A percentile compares a stretch with the other conserved stretches of the same genome.
phyloP scores from a whole-genome alignment of 768 basidiomycete genomes.

The Lactifluus subvellereus region DNA sequence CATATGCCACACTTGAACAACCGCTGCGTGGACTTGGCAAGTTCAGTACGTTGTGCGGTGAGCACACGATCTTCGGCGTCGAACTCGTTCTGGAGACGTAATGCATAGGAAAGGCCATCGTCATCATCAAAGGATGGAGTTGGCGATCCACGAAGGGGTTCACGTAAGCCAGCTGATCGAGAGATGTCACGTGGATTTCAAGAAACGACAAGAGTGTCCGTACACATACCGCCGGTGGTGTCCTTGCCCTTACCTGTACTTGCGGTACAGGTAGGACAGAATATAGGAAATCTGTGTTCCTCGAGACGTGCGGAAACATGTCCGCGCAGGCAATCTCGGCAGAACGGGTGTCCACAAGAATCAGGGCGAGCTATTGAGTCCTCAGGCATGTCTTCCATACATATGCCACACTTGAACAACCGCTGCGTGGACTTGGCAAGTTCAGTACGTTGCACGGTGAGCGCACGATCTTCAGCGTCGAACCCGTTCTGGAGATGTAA shows the following conservation, averaged over 20 bases:
- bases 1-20: conserved; percentile 53
- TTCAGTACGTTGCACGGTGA: no score
- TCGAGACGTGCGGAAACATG: conserved; percentile 43
- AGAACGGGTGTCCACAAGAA: conserved; percentile 47
- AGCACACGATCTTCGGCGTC: conserved; percentile 40
- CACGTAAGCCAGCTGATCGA: not conserved
- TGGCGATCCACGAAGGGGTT: not conserved
- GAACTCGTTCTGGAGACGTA: conserved; percentile 33
- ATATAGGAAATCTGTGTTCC: conserved; percentile 52
- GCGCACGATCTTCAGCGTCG: no score
- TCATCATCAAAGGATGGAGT: conserved; percentile 19
- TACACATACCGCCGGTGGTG: conserved; percentile 32
- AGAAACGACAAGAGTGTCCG: not conserved
- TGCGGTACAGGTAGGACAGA: conserved; percentile 52
- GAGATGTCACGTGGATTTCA: not conserved
- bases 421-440: no score
- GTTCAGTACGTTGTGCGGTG: conserved; percentile 32
- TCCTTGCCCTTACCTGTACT: conserved; percentile 23
- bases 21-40: conserved; percentile 29
- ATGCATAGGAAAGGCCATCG: conserved; percentile 27
- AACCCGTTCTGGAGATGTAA: no score
- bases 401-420: conserved; percentile 49
- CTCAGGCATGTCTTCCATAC: conserved; percentile 44
- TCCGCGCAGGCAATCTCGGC: conserved; percentile 44
- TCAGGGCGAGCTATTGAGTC: conserved; percentile 42